Evolutionary conservation across 2,329 filamentous ascomycete species (phyloP).

Genomic region (Exophiala sp.): DNA sequence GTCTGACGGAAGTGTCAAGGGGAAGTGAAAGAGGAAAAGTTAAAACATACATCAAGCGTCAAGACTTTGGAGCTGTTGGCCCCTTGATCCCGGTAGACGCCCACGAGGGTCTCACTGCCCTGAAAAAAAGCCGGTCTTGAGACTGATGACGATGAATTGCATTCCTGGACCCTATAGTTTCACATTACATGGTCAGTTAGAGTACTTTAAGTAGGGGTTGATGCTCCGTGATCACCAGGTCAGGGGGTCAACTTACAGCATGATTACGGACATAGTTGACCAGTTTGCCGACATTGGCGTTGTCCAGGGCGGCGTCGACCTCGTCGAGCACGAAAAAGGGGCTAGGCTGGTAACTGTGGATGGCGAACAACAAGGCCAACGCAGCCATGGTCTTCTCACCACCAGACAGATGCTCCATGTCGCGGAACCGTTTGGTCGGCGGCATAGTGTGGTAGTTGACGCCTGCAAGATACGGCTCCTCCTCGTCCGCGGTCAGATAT

Average conservation of each 20-base stretch:
- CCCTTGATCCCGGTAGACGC: constrained; percentile 90
- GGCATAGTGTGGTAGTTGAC: constrained; percentile 99
- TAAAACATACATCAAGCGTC: constrained; percentile 80
- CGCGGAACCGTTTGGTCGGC: constrained; percentile 92
- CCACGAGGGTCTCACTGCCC: constrained; percentile 89
- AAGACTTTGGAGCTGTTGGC: constrained; percentile 87
- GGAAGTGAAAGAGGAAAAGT: neutral
- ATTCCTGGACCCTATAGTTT: constrained; percentile 68
- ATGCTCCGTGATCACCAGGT: too few species aligned
- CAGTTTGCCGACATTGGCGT: constrained; percentile 92
- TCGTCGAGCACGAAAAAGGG: constrained; percentile 98
- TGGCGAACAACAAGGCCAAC: constrained; percentile 89
- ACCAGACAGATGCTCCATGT: constrained; percentile 97
- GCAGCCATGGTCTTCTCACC: constrained; percentile 99
- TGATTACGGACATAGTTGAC: constrained; percentile 95
- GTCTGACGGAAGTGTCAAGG: neutral
- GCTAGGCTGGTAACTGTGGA: constrained; percentile 90
- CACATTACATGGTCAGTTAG: neutral
- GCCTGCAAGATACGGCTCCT: constrained; percentile 89
- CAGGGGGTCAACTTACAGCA: constrained; percentile 40
- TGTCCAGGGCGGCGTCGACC: constrained; percentile 96
- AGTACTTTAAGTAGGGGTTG: too few species aligned
- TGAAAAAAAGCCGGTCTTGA: constrained; percentile 96
- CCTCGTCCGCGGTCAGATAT: constrained; percentile 91
- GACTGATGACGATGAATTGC: constrained; percentile 97